These are phyloP conservation scores for Diaporthe sp. DNA, from an alignment of 2,329 filamentous ascomycete species.

Conservation along the genomic window DNA sequence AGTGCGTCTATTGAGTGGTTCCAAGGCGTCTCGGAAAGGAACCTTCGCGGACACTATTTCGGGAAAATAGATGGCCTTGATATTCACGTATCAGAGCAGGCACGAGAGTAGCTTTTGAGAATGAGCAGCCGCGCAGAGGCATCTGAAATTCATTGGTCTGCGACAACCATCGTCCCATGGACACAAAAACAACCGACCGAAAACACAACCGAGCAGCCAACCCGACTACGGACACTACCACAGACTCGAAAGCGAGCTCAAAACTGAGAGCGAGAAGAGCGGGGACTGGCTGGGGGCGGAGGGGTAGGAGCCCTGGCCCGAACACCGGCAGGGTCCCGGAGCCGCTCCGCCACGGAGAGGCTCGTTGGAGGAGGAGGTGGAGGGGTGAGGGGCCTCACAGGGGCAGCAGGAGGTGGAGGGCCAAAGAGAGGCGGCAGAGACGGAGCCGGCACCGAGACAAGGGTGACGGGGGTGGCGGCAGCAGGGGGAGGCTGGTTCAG, in stretches of 20 bases:
- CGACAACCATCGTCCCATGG: neutral
- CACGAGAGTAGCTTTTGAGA: no score
- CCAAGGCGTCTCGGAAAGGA: neutral
- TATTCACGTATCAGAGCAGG: neutral
- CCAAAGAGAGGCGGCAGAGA: conserved; percentile 2
- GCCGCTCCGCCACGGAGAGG: neutral
- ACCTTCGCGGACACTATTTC: neutral
- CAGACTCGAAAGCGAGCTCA: neutral
- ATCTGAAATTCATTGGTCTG: neutral
- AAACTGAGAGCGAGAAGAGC: neutral
- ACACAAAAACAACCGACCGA: neutral
- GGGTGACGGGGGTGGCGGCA: no score
- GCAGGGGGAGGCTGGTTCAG: neutral
- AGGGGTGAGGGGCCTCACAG: neutral
- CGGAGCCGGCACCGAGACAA: neutral
- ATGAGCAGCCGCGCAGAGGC: neutral
- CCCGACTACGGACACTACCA: neutral
- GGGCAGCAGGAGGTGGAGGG: neutral
- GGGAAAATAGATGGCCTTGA: neutral
- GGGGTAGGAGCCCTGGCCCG: neutral
- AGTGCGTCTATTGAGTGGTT: neutral
- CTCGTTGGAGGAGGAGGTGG: neutral
- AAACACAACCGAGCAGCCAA: neutral
- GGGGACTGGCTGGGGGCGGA: neutral
- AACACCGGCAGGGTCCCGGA: conserved; percentile 6